Evolutionary conservation across 176 grass and related monocot species (phyloP).

Genomic region (Echinochloa phyllopogon): DNA sequence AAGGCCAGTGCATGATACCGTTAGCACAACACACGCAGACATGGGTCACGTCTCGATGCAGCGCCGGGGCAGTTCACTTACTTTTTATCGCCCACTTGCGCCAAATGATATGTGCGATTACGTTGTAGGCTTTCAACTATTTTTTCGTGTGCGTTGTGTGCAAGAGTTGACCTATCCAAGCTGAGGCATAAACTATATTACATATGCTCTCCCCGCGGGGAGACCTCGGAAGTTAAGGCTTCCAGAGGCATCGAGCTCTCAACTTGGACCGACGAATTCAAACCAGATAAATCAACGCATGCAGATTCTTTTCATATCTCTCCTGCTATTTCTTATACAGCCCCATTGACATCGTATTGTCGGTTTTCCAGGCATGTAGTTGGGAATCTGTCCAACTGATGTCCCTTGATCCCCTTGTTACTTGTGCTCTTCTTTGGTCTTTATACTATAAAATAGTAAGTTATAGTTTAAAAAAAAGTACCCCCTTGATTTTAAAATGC

Average conservation of each 20-base stretch:
- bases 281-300: conserved; percentile 25
- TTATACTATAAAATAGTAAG: not conserved
- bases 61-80: not conserved
- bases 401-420: not conserved
- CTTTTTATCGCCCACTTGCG: conserved; percentile 43
- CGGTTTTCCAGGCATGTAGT: conserved; percentile 4
- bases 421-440: not conserved
- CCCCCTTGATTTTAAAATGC: not conserved
- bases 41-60: conserved; percentile 36
- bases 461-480: not conserved
- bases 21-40: not conserved
- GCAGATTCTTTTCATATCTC: not conserved
- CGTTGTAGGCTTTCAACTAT: conserved; percentile 27
- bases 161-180: conserved; percentile 40
- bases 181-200: conserved; percentile 37
- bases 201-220: not conserved
- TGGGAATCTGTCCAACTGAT: conserved; percentile 11
- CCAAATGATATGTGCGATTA: not conserved
- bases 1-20: not conserved
- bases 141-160: not conserved
- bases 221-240: conserved; percentile 1
- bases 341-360: not conserved
- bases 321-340: not conserved
- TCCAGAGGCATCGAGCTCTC: conserved; percentile 40
- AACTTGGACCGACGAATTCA: conserved; percentile 43